Evolutionary conservation across 139 green algal species (phyloP).

Genomic region (Picochlorum sp.): DNA sequence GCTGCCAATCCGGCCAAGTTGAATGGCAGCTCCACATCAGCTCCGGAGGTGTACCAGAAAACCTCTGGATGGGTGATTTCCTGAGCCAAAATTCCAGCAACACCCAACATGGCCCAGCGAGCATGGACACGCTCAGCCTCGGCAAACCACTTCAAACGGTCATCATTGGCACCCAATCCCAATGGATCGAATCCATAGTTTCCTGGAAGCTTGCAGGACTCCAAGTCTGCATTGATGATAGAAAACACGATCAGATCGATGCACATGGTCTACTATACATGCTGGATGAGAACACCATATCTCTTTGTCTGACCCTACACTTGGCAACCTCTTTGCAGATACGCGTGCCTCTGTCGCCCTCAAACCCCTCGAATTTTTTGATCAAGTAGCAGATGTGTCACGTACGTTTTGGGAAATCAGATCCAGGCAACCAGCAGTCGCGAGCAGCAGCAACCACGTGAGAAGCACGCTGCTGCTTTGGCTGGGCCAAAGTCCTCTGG

Average conservation of each 20-base stretch:
- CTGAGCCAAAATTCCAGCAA: conserved; percentile 78
- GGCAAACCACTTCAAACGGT: conserved; percentile 47
- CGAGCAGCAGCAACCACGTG: conserved; percentile 10
- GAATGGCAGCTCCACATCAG: conserved; percentile 54
- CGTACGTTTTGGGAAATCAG: conserved; percentile 4
- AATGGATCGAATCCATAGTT: conserved; percentile 63
- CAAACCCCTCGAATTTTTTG: not conserved
- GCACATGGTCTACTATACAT: too few relatives aligned
- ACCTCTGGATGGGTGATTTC: conserved; percentile 24
- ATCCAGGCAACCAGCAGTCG: conserved; percentile 21
- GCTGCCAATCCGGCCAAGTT: conserved; percentile 64
- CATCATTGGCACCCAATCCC: conserved; percentile 51
- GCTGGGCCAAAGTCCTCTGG: not conserved
- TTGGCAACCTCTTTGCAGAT: not conserved
- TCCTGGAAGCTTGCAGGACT: conserved; percentile 27
- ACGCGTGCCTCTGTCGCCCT: not conserved
- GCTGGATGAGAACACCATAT: too few relatives aligned
- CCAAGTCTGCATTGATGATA: conserved; percentile 16
- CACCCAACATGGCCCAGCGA: conserved; percentile 85
- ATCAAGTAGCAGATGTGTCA: not conserved
- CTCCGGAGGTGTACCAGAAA: conserved; percentile 29
- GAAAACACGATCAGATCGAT: not conserved
- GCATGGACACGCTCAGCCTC: conserved; percentile 63
- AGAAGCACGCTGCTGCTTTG: not conserved
- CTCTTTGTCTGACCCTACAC: not conserved